A percentile compares a stretch with the other conserved stretches of the same genome.
Evolutionary conservation across 345 rosid species (phyloP).

Genomic region (Fremontodendron californicum): DNA sequence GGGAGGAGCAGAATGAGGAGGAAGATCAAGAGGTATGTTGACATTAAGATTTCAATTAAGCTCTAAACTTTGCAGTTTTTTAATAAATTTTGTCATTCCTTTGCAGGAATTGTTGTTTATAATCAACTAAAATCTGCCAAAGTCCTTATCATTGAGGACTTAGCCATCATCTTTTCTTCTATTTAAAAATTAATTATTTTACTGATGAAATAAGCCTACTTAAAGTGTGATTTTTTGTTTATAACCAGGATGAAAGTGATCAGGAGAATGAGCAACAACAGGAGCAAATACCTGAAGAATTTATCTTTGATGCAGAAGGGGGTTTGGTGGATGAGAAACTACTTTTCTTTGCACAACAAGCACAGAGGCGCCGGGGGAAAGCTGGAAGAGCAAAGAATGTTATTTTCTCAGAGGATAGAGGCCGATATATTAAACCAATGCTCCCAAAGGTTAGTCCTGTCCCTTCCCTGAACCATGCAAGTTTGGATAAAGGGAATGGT

Average conservation of each 20-base stretch:
- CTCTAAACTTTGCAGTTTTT: neutral
- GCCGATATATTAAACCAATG: conserved; percentile 96
- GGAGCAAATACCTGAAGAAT: conserved; percentile 92
- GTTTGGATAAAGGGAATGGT: neutral
- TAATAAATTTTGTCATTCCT: neutral
- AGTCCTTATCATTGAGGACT: neutral
- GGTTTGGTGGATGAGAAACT: conserved; percentile 98
- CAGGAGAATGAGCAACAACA: conserved; percentile 91
- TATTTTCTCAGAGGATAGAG: conserved; percentile 96
- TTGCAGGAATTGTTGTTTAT: conserved; percentile 4
- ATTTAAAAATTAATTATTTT: neutral
- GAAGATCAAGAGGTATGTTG: conserved; percentile 72
- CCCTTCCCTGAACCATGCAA: neutral
- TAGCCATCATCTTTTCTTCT: neutral
- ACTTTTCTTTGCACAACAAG: conserved; percentile 97
- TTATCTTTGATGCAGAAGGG: conserved; percentile 97
- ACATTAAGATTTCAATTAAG: conserved; percentile 1
- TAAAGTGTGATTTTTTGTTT: conserved; percentile 20
- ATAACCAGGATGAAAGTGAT: conserved; percentile 62
- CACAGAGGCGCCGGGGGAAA: conserved; percentile 78
- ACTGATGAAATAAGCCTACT: conserved; percentile 2
- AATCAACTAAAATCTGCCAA: neutral
- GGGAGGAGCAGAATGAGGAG: conserved; percentile 78
- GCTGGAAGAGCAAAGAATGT: conserved; percentile 99
- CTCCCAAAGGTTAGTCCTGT: conserved; percentile 76